These are phyloP conservation scores for Candida sonorensis DNA, from an alignment of 805 yeast genomes.

Conservation along the genomic window DNA sequence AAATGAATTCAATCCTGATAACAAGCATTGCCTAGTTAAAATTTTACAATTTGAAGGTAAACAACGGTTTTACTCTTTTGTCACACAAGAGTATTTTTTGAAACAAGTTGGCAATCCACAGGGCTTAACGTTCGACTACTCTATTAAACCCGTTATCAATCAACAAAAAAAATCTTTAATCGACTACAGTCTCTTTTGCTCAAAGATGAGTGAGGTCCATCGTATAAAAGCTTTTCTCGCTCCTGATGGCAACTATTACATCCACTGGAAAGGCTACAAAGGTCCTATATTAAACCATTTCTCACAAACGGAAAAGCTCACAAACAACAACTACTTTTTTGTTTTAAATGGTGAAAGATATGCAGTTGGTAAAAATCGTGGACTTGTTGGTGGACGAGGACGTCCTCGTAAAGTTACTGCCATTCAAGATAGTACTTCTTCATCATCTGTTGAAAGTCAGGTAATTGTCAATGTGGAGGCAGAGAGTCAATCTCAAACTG, in stretches of 20 bases:
- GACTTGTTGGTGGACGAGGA: no score
- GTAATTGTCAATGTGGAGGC: no score
- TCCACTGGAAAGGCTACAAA: constrained; percentile 13
- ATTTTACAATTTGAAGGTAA: no score
- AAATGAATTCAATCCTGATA: constrained; percentile 24
- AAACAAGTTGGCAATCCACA: constrained; percentile 22
- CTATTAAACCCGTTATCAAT: not conserved
- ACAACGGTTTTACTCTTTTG: constrained; percentile 61
- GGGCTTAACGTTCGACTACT: not conserved
- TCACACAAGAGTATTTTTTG: constrained; percentile 37
- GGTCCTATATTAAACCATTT: constrained; percentile 6
- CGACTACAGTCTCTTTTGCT: constrained; percentile 5
- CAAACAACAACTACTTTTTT: not conserved
- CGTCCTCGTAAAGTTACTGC: no score
- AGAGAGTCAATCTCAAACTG: no score
- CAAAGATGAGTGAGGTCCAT: constrained; percentile 5
- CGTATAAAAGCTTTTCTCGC: no score
- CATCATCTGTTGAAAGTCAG: no score
- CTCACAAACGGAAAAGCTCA: not conserved
- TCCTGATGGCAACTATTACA: constrained; percentile 3
- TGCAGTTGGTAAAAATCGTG: no score
- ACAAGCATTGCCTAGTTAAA: no score
- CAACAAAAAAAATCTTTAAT: constrained; percentile 7
- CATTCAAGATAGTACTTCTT: no score
- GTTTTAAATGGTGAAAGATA: not conserved